A percentile compares a stretch with the other conserved stretches of the same genome.
These are phyloP conservation scores for Corymbia calophylla DNA, from an alignment of 441 rosid genomes.

Conservation along the genomic window DNA sequence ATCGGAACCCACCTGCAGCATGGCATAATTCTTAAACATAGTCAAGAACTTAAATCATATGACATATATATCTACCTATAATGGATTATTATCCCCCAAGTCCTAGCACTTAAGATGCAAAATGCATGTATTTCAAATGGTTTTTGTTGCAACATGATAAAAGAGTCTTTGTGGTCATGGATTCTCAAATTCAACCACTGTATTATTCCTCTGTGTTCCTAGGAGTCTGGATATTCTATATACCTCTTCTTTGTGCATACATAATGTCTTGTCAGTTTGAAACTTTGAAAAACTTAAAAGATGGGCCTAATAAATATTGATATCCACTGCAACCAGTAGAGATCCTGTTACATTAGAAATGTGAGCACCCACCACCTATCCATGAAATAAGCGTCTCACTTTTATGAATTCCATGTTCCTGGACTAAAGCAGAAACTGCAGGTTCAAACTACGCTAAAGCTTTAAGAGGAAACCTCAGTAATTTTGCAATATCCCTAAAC, in stretches of 20 bases:
- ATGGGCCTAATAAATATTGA: neutral
- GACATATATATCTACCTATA: neutral
- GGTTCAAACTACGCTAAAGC: neutral
- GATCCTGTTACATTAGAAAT: neutral
- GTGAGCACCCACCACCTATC: neutral
- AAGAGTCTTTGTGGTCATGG: neutral
- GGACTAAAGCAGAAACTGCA: neutral
- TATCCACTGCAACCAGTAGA: neutral
- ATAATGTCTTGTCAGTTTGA: neutral
- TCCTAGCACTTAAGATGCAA: neutral
- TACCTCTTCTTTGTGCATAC: neutral
- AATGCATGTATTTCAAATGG: neutral
- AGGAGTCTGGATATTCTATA: neutral
- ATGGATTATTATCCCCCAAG: neutral
- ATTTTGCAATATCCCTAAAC: neutral
- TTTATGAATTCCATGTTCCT: neutral
- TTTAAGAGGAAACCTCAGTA: neutral
- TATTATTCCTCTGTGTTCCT: neutral
- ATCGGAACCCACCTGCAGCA: slow-evolving; percentile 94
- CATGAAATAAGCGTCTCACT: neutral
- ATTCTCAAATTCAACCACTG: neutral
- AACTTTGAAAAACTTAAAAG: neutral
- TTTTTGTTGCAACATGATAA: neutral
- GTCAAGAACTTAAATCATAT: neutral
- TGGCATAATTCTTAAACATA: slow-evolving; percentile 1